Conservation (phyloP, 805 yeast genomes). For the Saturnispora diversa region DNA sequence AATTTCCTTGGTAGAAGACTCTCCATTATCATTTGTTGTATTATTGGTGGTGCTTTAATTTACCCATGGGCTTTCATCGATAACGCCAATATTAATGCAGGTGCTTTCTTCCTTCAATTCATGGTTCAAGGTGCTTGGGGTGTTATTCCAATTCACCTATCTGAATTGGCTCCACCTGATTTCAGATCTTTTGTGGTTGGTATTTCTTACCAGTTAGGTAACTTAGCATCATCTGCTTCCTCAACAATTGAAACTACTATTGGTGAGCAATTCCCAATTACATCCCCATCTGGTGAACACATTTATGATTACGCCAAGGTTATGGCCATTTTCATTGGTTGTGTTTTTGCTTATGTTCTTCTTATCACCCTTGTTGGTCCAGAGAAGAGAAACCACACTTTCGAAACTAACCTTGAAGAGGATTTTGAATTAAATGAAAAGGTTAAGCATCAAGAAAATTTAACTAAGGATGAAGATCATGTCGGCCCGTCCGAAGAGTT, state of each 20-base stretch:
- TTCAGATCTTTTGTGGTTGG: slow-evolving; percentile 58
- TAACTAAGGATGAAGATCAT: slow-evolving; percentile 8
- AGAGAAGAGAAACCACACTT: slow-evolving; percentile 36
- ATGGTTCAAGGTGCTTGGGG: slow-evolving; percentile 69
- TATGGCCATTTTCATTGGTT: slow-evolving; percentile 61
- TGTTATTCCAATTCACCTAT: slow-evolving; percentile 52
- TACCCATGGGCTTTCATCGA: slow-evolving; percentile 55
- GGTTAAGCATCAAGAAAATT: slow-evolving; percentile 14
- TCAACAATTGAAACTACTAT: slow-evolving; percentile 62
- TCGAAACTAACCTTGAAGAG: slow-evolving; percentile 19
- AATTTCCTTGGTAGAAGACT: slow-evolving; percentile 50
- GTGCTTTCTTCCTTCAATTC: slow-evolving; percentile 53
- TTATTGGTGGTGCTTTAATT: slow-evolving; percentile 51
- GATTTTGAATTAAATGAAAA: slow-evolving; percentile 15
- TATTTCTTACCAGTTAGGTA: slow-evolving; percentile 60
- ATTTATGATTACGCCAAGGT: slow-evolving; percentile 47
- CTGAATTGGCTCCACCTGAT: slow-evolving; percentile 55
- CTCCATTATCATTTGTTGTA: slow-evolving; percentile 42
- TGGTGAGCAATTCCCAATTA: slow-evolving; percentile 46
- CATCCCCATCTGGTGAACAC: slow-evolving; percentile 24
- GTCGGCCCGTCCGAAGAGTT: slow-evolving; percentile 11
- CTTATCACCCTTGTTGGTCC: slow-evolving; percentile 51
- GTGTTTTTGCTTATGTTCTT: slow-evolving; percentile 48
- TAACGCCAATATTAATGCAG: slow-evolving; percentile 44
- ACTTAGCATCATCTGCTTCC: slow-evolving; percentile 57